Conservation (phyloP, 1,284 basidiomycete genomes). For the Tilletia caries region DNA sequence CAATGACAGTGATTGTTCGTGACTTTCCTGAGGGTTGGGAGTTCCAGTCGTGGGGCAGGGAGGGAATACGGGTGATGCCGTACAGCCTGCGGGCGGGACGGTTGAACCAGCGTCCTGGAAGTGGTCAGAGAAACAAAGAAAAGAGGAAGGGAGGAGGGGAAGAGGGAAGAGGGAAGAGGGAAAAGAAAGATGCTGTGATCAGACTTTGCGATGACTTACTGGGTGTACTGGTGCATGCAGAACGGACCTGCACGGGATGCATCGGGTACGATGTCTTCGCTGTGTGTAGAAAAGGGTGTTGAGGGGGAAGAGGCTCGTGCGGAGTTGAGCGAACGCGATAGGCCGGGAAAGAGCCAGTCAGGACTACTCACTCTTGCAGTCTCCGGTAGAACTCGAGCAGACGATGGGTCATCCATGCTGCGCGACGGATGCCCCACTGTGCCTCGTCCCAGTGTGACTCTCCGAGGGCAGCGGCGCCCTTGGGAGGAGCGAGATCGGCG, state of each 20-base stretch:
- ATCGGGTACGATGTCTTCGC: constrained; percentile 61
- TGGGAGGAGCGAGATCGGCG: constrained; percentile 55
- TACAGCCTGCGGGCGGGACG: constrained; percentile 65
- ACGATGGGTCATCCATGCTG: constrained; percentile 76
- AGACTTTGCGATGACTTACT: constrained; percentile 51
- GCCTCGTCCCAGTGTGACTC: constrained; percentile 49
- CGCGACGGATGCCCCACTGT: constrained; percentile 79
- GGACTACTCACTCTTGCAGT: constrained; percentile 62
- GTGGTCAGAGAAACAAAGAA: constrained; percentile 24
- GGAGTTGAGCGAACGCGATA: not conserved
- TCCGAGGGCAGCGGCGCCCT: constrained; percentile 55
- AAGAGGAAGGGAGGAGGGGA: not conserved
- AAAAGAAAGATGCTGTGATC: not conserved
- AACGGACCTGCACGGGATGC: constrained; percentile 60
- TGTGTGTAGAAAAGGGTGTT: constrained; percentile 24
- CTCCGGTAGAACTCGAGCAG: constrained; percentile 72
- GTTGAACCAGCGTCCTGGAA: constrained; percentile 36
- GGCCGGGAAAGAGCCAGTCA: not conserved
- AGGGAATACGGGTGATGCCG: constrained; percentile 52
- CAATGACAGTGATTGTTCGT: constrained; percentile 68
- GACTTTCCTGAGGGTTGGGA: constrained; percentile 58
- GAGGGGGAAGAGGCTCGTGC: constrained; percentile 3
- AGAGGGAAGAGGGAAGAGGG: no score
- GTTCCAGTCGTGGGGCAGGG: constrained; percentile 56
- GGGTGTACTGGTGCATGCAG: constrained; percentile 62